Percentiles rank a stretch among this genome's conserved stretches.
Conservation (phyloP, 192 early-diverging fungal species). For the Linnemannia hyalina region DNA sequence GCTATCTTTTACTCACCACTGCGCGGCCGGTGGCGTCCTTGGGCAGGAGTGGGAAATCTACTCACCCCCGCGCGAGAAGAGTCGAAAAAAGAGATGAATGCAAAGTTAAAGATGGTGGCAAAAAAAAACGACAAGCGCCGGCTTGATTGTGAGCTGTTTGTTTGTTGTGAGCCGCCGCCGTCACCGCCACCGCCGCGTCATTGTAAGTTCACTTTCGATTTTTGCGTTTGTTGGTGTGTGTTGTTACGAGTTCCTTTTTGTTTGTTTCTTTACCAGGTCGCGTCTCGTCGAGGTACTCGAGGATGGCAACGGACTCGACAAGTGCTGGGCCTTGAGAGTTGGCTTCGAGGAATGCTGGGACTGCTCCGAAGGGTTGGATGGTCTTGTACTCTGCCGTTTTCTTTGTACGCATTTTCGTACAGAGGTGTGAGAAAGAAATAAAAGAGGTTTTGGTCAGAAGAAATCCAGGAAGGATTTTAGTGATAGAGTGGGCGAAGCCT, state of each 20-base stretch:
- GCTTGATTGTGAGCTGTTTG: neutral
- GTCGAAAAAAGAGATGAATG: neutral
- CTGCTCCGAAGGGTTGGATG: slow-evolving; percentile 75
- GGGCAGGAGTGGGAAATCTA: slow-evolving; percentile 78
- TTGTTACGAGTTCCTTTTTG: neutral
- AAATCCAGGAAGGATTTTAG: neutral
- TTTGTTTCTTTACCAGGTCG: slow-evolving; percentile 60
- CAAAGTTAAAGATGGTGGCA: neutral
- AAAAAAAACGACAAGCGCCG: neutral
- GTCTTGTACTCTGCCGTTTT: slow-evolving; percentile 65
- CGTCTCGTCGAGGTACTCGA: slow-evolving; percentile 92
- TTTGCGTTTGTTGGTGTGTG: neutral
- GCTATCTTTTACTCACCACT: slow-evolving; percentile 40
- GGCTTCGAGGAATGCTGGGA: slow-evolving; percentile 74
- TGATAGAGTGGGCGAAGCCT: neutral
- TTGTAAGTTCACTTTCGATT: neutral
- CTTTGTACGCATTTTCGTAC: slow-evolving; percentile 12
- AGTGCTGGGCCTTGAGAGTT: slow-evolving; percentile 63
- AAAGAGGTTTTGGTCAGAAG: neutral
- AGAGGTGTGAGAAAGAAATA: neutral
- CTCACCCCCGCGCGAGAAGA: neutral
- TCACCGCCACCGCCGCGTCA: neutral
- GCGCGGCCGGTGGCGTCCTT: slow-evolving; percentile 73
- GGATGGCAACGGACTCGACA: slow-evolving; percentile 81
- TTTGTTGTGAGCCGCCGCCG: neutral